phyloP scores from a whole-genome alignment of 345 rosid species.

The Rubroshorea leprosula region DNA sequence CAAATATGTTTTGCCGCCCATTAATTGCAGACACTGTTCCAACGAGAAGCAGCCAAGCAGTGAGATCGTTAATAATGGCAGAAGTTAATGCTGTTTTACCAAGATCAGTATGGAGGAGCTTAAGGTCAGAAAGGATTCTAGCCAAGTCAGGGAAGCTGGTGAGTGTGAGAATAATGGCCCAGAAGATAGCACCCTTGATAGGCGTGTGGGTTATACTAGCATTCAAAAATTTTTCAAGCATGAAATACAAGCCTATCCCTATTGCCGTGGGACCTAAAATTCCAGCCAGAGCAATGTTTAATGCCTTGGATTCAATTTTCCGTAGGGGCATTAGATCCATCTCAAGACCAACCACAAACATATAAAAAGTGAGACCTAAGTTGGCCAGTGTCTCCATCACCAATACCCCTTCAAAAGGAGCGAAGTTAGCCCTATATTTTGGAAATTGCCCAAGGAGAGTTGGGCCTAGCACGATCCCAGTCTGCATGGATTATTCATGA shows the following conservation, averaged over 20 bases:
- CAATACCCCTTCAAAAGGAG: not conserved
- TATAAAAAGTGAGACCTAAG: slow-evolving; percentile 13
- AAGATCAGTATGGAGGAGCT: slow-evolving; percentile 39
- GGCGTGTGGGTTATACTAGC: not conserved
- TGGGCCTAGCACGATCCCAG: slow-evolving; percentile 12
- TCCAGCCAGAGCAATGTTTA: slow-evolving; percentile 24
- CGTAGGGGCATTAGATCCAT: slow-evolving; percentile 12
- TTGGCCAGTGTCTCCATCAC: slow-evolving; percentile 12
- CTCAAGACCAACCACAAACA: slow-evolving; percentile 17
- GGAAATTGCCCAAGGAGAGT: not conserved
- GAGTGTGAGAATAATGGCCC: slow-evolving; percentile 36
- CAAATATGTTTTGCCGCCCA: not conserved
- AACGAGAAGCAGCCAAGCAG: slow-evolving; percentile 33
- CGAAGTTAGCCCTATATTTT: not conserved
- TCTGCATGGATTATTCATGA: not conserved
- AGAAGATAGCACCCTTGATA: slow-evolving; percentile 13
- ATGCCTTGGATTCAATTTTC: not conserved
- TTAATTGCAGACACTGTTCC: slow-evolving; percentile 10
- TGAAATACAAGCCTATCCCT: slow-evolving; percentile 23
- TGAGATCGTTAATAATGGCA: slow-evolving; percentile 29
- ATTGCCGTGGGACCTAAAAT: slow-evolving; percentile 20
- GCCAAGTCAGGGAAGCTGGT: slow-evolving; percentile 45
- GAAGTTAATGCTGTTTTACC: slow-evolving; percentile 35
- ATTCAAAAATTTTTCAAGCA: not conserved
- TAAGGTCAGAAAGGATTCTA: slow-evolving; percentile 32